These are phyloP conservation scores for Jackrogersella multiformis DNA, from an alignment of 495 filamentous ascomycete species.

Conservation along the genomic window DNA sequence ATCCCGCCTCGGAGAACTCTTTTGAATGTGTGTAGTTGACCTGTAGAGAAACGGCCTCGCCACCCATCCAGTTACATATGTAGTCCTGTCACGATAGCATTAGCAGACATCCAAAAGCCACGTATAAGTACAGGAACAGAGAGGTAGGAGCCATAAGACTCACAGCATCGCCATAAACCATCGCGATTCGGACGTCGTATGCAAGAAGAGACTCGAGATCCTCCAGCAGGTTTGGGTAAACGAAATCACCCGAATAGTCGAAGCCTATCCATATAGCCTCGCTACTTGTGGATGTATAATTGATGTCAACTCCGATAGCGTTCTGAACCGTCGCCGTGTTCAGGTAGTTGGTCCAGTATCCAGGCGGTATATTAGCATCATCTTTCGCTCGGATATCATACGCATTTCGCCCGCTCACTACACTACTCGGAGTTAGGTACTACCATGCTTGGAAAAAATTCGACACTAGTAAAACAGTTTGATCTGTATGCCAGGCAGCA, in stretches of 20 bases:
- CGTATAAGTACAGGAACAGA: neutral
- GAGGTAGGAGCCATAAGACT: neutral
- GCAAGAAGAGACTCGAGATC: slow-evolving; percentile 59
- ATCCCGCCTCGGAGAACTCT: slow-evolving; percentile 61
- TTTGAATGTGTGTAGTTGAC: slow-evolving; percentile 56
- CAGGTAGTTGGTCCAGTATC: slow-evolving; percentile 57
- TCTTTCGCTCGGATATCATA: slow-evolving; percentile 62
- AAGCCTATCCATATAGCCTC: slow-evolving; percentile 54
- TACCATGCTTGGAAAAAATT: too few species aligned
- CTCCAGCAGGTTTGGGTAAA: slow-evolving; percentile 53
- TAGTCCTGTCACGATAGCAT: slow-evolving; percentile 53
- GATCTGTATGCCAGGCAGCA: neutral
- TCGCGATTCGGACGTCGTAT: slow-evolving; percentile 53
- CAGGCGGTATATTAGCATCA: slow-evolving; percentile 60
- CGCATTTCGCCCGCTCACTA: slow-evolving; percentile 56
- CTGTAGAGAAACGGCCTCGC: slow-evolving; percentile 64
- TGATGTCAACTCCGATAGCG: slow-evolving; percentile 61
- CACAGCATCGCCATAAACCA: slow-evolving; percentile 59
- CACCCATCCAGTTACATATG: slow-evolving; percentile 72
- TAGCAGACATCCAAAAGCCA: neutral
- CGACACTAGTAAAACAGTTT: neutral
- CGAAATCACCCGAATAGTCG: slow-evolving; percentile 59
- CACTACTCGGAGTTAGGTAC: slow-evolving; percentile 14
- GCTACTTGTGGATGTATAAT: slow-evolving; percentile 55
- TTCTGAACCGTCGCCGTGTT: slow-evolving; percentile 57